phyloP scores from a whole-genome alignment of 139 green algal species.

The Astrephomene gubernaculifera region DNA sequence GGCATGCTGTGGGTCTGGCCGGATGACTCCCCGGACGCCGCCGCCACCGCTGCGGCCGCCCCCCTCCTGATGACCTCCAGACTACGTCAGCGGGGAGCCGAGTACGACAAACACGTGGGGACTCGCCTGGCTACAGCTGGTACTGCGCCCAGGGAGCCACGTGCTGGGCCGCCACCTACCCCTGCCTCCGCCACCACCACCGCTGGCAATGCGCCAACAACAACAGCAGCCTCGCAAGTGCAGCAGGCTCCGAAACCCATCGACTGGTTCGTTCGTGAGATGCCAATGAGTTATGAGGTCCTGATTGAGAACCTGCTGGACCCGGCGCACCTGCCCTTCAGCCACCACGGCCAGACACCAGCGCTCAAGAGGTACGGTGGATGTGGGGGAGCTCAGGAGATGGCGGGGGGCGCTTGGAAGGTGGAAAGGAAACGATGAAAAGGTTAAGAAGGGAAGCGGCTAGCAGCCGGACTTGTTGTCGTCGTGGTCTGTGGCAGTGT shows the following conservation, averaged over 20 bases:
- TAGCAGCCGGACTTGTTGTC: background rate
- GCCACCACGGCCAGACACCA: conserved; percentile 38
- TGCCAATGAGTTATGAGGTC: conserved; percentile 50
- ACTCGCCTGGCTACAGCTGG: too few species aligned
- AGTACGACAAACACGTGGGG: too few species aligned
- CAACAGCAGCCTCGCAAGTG: background rate
- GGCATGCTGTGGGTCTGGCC: conserved; percentile 45
- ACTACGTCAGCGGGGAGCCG: too few species aligned
- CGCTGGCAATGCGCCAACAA: too few species aligned
- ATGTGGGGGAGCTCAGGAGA: background rate
- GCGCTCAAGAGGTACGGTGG: background rate
- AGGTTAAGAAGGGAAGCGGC: background rate
- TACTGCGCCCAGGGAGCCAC: too few species aligned
- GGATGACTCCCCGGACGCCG: background rate
- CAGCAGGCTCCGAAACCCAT: background rate
- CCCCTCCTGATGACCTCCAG: background rate
- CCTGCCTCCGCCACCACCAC: too few species aligned
- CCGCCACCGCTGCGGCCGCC: background rate
- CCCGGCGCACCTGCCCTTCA: conserved; percentile 36
- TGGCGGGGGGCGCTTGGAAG: background rate
- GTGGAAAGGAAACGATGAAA: background rate
- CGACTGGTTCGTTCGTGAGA: conserved; percentile 37
- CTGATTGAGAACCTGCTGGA: conserved; percentile 50
- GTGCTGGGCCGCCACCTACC: too few species aligned
- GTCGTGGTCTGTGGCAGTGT: background rate